Evolutionary conservation across 1,284 basidiomycete genomes (phyloP), one percentile per base, ranked within the genome.

Genomic region (Cryptococcus amylolentus): DNA sequence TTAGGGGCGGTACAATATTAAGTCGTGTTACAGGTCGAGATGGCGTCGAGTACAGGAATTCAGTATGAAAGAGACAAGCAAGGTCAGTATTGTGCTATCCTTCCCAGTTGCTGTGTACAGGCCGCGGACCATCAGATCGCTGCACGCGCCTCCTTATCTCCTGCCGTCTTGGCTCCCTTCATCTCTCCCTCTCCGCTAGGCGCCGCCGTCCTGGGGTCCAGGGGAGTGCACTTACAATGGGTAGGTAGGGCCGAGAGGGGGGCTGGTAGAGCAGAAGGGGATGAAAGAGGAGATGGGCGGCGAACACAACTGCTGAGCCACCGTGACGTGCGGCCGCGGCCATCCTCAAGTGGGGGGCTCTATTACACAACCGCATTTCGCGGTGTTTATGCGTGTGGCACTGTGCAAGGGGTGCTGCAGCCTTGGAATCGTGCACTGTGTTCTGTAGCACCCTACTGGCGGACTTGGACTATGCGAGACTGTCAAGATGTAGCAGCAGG

Each of bases 251-350:
- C 20, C 27, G 45, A 26, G 14, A 20, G 35, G 18, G 12, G 13
- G 23, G 38, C 7, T 18, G 16, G 20, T n/a, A 13, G 31, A 26
- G n/a, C 14, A 6, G 20, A 14, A 18, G 23, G 20, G 20, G 18
- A 40, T 18, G 37, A 37, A 23, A 50, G 16, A 49, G 20, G 7
- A 23, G 12, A 49, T 18, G 20, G 18, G 38, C 38, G 46, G 26
- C 46, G 28, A 40, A 50, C 7, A 49, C 35, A 50, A 27, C 35
- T 6, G 20, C 38, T 50, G 49, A 50, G 26, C 35, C 37, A 38
- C 18, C n/a, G 49, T 50, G 49, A 50, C 49, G 49, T 50, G 49
- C 49, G 37, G 49, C 18, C 31, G 31, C 31, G 31, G 49, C 20
- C 38, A 40, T 18, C 14, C 35, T 35, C 20, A 50, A 50, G 38